Evolutionary conservation across 768 basidiomycete species (phyloP).

Genomic region (Leccinellum rugosiceps): DNA sequence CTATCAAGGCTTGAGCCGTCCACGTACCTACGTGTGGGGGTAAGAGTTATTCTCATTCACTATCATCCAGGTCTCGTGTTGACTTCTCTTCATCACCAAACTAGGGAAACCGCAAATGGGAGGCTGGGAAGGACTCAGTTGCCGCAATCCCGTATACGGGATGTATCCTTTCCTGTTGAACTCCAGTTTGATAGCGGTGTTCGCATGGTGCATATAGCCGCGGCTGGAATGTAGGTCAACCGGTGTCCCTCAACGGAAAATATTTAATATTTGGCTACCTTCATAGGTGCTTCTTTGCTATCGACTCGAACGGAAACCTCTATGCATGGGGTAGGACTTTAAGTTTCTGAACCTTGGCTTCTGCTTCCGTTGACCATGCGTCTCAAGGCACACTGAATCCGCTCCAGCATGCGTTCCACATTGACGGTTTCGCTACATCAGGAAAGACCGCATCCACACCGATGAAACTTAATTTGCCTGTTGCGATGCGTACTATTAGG

Average conservation of each 20-base stretch:
- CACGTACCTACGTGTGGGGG: constrained; percentile 58
- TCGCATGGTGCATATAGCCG: constrained; percentile 68
- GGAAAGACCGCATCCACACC: constrained; percentile 52
- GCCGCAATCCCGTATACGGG: constrained; percentile 27
- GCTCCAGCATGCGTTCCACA: constrained; percentile 33
- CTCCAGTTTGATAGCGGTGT: constrained; percentile 53
- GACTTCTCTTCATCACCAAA: neutral
- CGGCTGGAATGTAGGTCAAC: constrained; percentile 73
- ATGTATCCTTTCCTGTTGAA: constrained; percentile 62
- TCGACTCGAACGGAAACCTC: constrained; percentile 70
- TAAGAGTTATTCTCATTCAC: constrained; percentile 29
- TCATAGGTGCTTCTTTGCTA: constrained; percentile 81
- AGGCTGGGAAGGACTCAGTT: constrained; percentile 55
- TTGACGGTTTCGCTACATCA: constrained; percentile 56
- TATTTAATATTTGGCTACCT: neutral
- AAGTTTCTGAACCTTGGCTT: neutral
- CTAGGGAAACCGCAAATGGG: constrained; percentile 58
- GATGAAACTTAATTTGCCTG: constrained; percentile 55
- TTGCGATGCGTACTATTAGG: constrained; percentile 64
- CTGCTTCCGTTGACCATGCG: constrained; percentile 4
- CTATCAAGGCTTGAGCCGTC: constrained; percentile 65
- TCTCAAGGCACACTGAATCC: constrained; percentile 60
- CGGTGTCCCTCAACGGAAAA: constrained; percentile 1
- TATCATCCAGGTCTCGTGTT: neutral
- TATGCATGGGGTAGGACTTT: constrained; percentile 72